Base-by-base conservation (phyloP, 2,329 filamentous ascomycete genomes). In the Colletotrichum godetiae region DNA sequence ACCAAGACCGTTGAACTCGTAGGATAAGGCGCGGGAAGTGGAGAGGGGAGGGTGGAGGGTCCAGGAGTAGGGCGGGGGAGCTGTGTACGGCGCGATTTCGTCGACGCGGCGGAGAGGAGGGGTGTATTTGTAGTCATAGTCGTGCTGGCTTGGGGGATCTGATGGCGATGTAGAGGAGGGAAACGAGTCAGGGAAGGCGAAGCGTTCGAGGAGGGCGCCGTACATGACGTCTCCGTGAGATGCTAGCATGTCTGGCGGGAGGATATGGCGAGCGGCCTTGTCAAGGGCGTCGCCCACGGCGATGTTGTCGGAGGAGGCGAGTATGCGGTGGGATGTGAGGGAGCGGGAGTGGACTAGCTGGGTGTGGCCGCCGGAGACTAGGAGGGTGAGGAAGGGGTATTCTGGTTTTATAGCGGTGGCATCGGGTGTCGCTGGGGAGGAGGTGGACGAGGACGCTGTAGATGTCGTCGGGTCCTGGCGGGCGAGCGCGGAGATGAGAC, bases 321-420 rank as follows among this genome's bases (percentile, higher is more conserved):
- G 84, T 72, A 97, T 90, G 59, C 86, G 84, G 82, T 98, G 96
- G 31, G 92, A 85, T 31, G 88, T 90, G 2, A 97, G 85, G 3
- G 88, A 87, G 52, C 85, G 84, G 8, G 95, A 97, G 78, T 93
- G 89, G 53, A 98, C 90, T 24, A 99, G 90, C 80, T 97, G 90
- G 0, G 95, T 96, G 84, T 99, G 96, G 1, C 97, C 97, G 49
- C 97, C 97, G 0, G 95, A 98, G 19, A 97, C 94, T 60, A 99
- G 91, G 6, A 98, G 87, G 0, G 94, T 95, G 42, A 98, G 86
- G 81, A 98, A 98, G 1, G 97, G 96, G 77, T 97, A 98, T 1
- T 83, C 78, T 92, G 93, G 12, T 5, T 67, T 46, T 8, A 66
- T 33, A 13, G 71, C 60, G 60, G 71, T 10, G 15, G 49, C 6